phyloP scores from a whole-genome alignment of 2,329 filamentous ascomycete species.

The Penicillium sp. region DNA sequence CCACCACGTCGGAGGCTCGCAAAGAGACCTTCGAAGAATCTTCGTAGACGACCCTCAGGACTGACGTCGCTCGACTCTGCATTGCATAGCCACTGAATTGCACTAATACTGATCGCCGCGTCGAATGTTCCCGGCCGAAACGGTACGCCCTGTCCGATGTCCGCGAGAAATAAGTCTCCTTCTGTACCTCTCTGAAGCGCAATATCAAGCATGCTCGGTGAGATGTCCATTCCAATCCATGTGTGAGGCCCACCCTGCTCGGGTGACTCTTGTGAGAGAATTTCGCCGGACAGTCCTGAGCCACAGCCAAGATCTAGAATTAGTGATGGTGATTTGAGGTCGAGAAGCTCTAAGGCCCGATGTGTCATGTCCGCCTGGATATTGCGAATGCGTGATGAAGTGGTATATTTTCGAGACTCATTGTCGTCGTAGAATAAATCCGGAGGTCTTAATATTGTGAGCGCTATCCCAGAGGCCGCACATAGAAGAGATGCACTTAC shows the following conservation, averaged over 20 bases:
- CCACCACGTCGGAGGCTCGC: slow-evolving; percentile 81
- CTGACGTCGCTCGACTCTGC: slow-evolving; percentile 86
- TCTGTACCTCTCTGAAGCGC: slow-evolving; percentile 90
- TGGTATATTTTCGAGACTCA: slow-evolving; percentile 97
- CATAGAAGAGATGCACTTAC: slow-evolving; percentile 54
- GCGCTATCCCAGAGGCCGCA: slow-evolving; percentile 6
- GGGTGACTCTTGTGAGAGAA: slow-evolving; percentile 73
- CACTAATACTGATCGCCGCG: slow-evolving; percentile 90
- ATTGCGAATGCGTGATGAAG: slow-evolving; percentile 89
- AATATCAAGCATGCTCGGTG: slow-evolving; percentile 93
- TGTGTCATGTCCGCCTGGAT: slow-evolving; percentile 96
- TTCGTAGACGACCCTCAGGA: slow-evolving; percentile 73
- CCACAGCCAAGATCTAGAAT: slow-evolving; percentile 98
- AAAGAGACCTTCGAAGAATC: slow-evolving; percentile 95
- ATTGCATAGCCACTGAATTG: slow-evolving; percentile 98
- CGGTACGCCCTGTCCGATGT: slow-evolving; percentile 93
- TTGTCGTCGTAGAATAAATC: slow-evolving; percentile 97
- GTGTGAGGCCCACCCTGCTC: slow-evolving; percentile 83
- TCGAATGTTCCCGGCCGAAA: slow-evolving; percentile 93
- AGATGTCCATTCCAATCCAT: slow-evolving; percentile 98
- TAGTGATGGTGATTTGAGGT: slow-evolving; percentile 76
- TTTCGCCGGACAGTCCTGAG: slow-evolving; percentile 91
- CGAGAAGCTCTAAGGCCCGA: slow-evolving; percentile 88
- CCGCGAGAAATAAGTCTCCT: slow-evolving; percentile 89
- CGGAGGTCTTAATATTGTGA: slow-evolving; percentile 67